Percentiles rank a stretch among this genome's conserved stretches.
Conservation (phyloP, 2,329 filamentous ascomycete genomes). For the Bisporella sp. region DNA sequence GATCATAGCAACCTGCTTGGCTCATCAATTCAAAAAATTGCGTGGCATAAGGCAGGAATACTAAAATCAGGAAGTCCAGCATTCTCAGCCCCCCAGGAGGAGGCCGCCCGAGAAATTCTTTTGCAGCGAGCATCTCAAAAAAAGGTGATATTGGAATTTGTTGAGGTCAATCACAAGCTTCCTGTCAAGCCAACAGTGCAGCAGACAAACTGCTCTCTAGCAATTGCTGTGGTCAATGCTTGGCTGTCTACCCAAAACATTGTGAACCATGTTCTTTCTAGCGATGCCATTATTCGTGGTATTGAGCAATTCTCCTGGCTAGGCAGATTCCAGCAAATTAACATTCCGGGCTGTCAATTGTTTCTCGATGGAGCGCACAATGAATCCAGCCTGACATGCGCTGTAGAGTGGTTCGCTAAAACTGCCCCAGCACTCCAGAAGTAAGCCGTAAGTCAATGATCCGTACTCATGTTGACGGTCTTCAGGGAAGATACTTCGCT, state of each 20-base stretch:
- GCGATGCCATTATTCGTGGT: slow-evolving; percentile 65
- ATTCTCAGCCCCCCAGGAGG: slow-evolving; percentile 49
- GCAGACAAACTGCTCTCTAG: slow-evolving; percentile 45
- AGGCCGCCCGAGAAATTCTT: slow-evolving; percentile 44
- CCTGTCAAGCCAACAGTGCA: slow-evolving; percentile 26
- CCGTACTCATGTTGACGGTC: too few relatives aligned
- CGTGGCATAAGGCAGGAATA: slow-evolving; percentile 70
- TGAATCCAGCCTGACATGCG: slow-evolving; percentile 76
- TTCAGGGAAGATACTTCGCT: too few relatives aligned
- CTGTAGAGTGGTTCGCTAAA: slow-evolving; percentile 76
- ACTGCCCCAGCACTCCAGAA: too few relatives aligned
- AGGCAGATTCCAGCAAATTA: slow-evolving; percentile 66
- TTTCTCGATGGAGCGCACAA: slow-evolving; percentile 93
- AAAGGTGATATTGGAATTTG: slow-evolving; percentile 37
- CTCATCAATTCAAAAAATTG: slow-evolving; percentile 55
- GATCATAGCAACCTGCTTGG: slow-evolving; percentile 62
- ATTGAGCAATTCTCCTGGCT: slow-evolving; percentile 70
- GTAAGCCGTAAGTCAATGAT: too few relatives aligned
- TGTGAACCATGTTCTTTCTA: slow-evolving; percentile 47
- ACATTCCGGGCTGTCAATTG: slow-evolving; percentile 53
- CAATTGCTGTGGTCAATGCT: slow-evolving; percentile 45
- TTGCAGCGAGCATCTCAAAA: slow-evolving; percentile 34
- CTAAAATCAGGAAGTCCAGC: slow-evolving; percentile 54
- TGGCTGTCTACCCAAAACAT: slow-evolving; percentile 42
- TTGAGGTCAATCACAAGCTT: slow-evolving; percentile 36